Percentiles rank a stretch among this genome's conserved stretches.
Evolutionary conservation across 1,139 yeast species (phyloP).

Genomic region (Keqinozyma sinolaborantium): DNA sequence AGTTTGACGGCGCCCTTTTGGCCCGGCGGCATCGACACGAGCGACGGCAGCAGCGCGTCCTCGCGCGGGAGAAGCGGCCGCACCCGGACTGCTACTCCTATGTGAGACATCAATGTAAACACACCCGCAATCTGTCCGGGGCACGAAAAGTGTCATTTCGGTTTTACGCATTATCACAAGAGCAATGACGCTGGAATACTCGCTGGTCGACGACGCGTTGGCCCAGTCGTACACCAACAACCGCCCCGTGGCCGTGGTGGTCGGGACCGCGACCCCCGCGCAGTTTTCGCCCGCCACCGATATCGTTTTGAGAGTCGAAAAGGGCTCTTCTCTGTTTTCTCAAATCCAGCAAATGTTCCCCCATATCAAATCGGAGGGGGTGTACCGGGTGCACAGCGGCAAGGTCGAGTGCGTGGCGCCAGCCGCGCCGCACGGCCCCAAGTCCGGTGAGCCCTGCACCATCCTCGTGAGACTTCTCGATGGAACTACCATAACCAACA

Average conservation of each 20-base stretch:
- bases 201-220: not conserved
- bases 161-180: not conserved
- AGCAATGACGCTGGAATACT: not conserved
- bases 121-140: too few species aligned
- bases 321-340: not conserved
- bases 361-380: not conserved
- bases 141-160: not conserved
- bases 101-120: constrained; percentile 19
- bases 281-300: not conserved
- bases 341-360: constrained; percentile 1
- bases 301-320: not conserved
- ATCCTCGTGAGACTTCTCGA: constrained; percentile 53
- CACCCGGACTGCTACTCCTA: constrained; percentile 45
- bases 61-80: constrained; percentile 43
- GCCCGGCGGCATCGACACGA: constrained; percentile 10
- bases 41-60: constrained; percentile 4
- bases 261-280: not conserved
- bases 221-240: not conserved
- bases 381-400: not conserved
- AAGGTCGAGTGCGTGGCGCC: not conserved
- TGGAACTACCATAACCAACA: constrained; percentile 46
- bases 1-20: constrained; percentile 6
- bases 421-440: not conserved
- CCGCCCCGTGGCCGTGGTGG: not conserved
- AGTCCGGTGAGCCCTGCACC: constrained; percentile 22